Percentiles rank a stretch among this genome's conserved stretches.
Conservation (phyloP, 768 basidiomycete genomes). For the Coprinopsis strossmayeri region DNA sequence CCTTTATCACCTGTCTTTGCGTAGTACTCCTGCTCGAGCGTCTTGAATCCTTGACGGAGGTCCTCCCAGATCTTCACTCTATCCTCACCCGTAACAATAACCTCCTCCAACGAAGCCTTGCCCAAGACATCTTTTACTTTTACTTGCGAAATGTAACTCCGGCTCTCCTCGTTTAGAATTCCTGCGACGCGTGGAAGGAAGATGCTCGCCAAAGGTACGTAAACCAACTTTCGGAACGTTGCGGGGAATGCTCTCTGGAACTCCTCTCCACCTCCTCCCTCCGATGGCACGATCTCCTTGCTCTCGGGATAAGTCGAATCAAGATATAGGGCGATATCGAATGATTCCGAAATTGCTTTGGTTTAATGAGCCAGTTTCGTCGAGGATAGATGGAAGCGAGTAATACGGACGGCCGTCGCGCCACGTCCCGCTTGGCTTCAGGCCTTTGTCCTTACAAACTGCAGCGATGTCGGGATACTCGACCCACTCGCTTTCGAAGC, state of each 20-base stretch:
- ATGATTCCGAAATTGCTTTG: constrained; percentile 32
- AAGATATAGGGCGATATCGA: constrained; percentile 42
- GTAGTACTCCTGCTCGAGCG: not conserved
- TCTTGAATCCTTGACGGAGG: not conserved
- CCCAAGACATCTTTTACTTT: too few relatives aligned
- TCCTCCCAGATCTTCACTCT: too few relatives aligned
- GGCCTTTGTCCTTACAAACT: constrained; percentile 24
- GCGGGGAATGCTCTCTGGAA: too few relatives aligned
- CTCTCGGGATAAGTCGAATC: constrained; percentile 42
- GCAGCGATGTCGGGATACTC: constrained; percentile 42
- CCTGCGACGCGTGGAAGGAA: too few relatives aligned
- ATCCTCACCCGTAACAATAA: too few relatives aligned
- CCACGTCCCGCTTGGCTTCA: constrained; percentile 21
- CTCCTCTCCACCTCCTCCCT: too few relatives aligned
- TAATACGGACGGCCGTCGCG: constrained; percentile 26
- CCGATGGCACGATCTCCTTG: constrained; percentile 31
- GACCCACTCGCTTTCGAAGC: constrained; percentile 41
- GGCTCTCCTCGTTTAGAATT: too few relatives aligned
- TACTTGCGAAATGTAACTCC: too few relatives aligned
- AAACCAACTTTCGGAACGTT: too few relatives aligned
- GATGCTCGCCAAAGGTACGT: too few relatives aligned
- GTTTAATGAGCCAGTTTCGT: constrained; percentile 19
- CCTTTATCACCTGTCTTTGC: not conserved
- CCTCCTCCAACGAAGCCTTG: too few relatives aligned
- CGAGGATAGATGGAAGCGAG: constrained; percentile 42